Evolutionary conservation across 2,329 filamentous ascomycete species (phyloP).

Genomic region (Peltaster fructicola): DNA sequence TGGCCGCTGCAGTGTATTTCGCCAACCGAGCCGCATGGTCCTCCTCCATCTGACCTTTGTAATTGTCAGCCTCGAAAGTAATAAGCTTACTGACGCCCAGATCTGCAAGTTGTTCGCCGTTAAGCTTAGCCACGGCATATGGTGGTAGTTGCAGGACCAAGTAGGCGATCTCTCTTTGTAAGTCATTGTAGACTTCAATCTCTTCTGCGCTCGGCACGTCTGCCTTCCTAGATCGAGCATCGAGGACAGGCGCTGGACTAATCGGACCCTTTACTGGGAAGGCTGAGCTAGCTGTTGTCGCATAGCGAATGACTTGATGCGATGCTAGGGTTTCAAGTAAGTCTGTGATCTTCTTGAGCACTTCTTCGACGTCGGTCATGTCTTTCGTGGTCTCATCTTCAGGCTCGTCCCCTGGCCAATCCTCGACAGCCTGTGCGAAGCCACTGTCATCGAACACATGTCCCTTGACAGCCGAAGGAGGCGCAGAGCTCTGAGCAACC

Average conservation of each 20-base stretch:
- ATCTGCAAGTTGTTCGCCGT: conserved; percentile 70
- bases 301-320: conserved; percentile 61
- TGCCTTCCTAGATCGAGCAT: conserved; percentile 35
- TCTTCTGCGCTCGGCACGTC: conserved; percentile 47
- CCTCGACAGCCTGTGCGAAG: conserved; percentile 13
- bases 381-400: conserved; percentile 14
- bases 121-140: conserved; percentile 69
- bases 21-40: conserved; percentile 40
- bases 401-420: conserved; percentile 6
- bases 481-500: conserved; percentile 15
- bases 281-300: conserved; percentile 18
- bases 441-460: conserved; percentile 10
- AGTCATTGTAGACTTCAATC: conserved; percentile 45
- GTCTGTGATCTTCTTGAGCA: conserved; percentile 57
- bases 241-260: conserved; percentile 48
- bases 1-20: conserved; percentile 20
- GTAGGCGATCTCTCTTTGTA: conserved; percentile 57
- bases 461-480: conserved; percentile 21
- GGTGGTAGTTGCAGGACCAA: conserved; percentile 63
- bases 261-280: conserved; percentile 15
- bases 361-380: conserved; percentile 20
- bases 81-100: conserved; percentile 68
- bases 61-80: conserved; percentile 53
- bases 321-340: conserved; percentile 60
- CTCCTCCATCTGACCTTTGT: conserved; percentile 66